Conservation (phyloP, 805 yeast species). For the Candida railenensis region DNA sequence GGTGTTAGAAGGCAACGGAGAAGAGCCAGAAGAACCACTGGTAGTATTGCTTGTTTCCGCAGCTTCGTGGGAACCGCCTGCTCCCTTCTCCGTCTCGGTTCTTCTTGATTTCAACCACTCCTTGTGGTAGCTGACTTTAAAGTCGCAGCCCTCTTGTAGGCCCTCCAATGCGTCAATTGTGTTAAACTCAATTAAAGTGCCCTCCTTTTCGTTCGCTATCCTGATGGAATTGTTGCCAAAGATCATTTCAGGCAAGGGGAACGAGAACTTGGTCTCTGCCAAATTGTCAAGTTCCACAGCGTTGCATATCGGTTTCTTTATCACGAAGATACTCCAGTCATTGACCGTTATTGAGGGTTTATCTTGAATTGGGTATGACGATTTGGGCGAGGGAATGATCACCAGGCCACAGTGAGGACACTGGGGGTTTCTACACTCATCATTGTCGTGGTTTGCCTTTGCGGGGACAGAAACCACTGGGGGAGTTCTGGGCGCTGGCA, state of each 20-base stretch:
- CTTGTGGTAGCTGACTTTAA: constrained; percentile 77
- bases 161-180: constrained; percentile 67
- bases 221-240: constrained; percentile 79
- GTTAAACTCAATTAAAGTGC: constrained; percentile 59
- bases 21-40: constrained; percentile 11
- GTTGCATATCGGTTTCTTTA: constrained; percentile 73
- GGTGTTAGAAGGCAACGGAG: constrained; percentile 4
- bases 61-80: too few relatives aligned
- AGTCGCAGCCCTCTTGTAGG: constrained; percentile 31
- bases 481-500: constrained; percentile 18
- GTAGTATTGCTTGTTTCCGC: constrained; percentile 13
- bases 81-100: constrained; percentile 20
- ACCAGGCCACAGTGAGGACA: constrained; percentile 70
- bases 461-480: constrained; percentile 40
- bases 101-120: constrained; percentile 63
- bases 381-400: constrained; percentile 74
- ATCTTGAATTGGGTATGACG: constrained; percentile 62
- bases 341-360: constrained; percentile 67
- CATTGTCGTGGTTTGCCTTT: constrained; percentile 28
- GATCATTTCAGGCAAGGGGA: constrained; percentile 97
- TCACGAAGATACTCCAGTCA: constrained; percentile 75
- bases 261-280: constrained; percentile 55
- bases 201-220: constrained; percentile 39
- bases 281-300: constrained; percentile 70
- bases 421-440: constrained; percentile 39